Base-by-base conservation (phyloP, 192 early-diverging fungal species). In the Phycomyces blakesleeanus region DNA sequence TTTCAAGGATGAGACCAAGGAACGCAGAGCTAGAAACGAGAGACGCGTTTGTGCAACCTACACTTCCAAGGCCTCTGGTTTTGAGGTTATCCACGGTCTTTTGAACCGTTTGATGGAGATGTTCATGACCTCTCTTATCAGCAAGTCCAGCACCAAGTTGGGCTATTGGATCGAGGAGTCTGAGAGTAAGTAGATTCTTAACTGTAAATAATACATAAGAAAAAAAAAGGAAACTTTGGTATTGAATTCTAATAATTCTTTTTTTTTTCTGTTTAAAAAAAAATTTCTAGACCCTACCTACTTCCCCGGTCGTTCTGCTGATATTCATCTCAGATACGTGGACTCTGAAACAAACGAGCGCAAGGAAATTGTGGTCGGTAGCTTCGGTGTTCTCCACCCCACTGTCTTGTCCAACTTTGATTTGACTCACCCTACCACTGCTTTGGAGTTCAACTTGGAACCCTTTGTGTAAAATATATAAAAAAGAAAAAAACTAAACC, bases 371-470 rank as follows among this genome's bases (percentile, higher is more conserved):
- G 76, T 80, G 34, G 85, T 99, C 61, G 97, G 96, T 29, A 73
- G 78, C 51, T 89, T 98, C 66, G 97, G 97, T 52, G 89, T 97
- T 42, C 72, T 98, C 16, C 95, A 99, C 67, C 97, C 96, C 21
- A 83, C 89, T 60, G 93, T 97, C 1, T 70, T 97, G 60, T 78
- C 77, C 56, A 87, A 88, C 73, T 99, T 89, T 73, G 92, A 90
- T 55, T 77, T 99, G 49, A 76, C 76, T 38, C 90, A 90, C 73
- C 94, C 97, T 11, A 87, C 87, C 61, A 91, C 93, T 40, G 86
- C 87, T 37, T 73, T 99, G 63, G 97, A 99, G 81, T 87, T 99
- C 74, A 92, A 94, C 77, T 76, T 99, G 49, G 97, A 98, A 81
- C 90, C 87, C 34, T 96, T 99, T 83, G 75, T 99, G 59, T 97